phyloP scores from a whole-genome alignment of 2,329 filamentous ascomycete genomes.

The Colletotrichum tropicicola region DNA sequence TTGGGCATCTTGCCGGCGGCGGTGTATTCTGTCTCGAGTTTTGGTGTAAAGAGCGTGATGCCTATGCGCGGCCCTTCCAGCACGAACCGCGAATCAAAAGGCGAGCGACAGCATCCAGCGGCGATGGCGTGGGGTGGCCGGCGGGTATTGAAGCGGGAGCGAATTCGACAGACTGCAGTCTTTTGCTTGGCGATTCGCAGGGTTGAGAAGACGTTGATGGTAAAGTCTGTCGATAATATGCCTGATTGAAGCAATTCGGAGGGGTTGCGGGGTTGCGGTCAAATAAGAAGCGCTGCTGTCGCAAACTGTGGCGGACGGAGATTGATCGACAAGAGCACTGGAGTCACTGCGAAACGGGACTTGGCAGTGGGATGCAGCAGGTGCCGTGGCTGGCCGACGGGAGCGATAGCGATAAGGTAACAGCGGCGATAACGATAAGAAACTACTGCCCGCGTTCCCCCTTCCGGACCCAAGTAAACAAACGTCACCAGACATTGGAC shows the following conservation, averaged over 20 bases:
- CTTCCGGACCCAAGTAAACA: conserved; percentile 52
- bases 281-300: neutral
- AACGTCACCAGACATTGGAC: conserved; percentile 5
- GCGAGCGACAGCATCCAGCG: neutral
- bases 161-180: no score
- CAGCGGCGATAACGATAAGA: neutral
- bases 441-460: conserved; percentile 29
- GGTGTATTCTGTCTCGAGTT: neutral
- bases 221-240: neutral
- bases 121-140: neutral
- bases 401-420: neutral
- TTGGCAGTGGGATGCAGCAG: no score
- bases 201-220: neutral
- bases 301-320: conserved; percentile 9
- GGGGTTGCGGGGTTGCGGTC: neutral
- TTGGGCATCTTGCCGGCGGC: conserved; percentile 47
- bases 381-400: no score
- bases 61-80: neutral
- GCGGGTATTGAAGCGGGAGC: neutral
- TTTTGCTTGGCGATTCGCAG: no score
- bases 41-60: neutral
- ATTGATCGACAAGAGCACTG: conserved; percentile 10
- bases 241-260: neutral
- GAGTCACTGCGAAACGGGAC: neutral
- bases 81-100: neutral